Percentiles rank a stretch among this genome's conserved stretches.
Conservation (phyloP, 1,284 basidiomycete genomes). For the Inonotus obliquus region DNA sequence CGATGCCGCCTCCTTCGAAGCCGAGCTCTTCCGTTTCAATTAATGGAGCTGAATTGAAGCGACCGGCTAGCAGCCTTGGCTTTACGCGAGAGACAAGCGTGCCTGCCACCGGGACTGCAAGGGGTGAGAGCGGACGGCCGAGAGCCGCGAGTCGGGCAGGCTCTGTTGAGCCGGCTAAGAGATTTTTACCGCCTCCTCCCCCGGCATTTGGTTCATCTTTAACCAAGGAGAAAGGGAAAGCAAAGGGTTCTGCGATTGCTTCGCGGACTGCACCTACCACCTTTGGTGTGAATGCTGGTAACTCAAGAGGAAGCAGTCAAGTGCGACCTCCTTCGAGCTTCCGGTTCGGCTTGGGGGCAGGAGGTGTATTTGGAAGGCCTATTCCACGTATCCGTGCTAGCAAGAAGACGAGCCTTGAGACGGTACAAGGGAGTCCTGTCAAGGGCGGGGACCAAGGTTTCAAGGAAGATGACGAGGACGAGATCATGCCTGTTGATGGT, state of each 20-base stretch:
- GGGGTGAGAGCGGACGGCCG: neutral
- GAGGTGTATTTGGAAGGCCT: slow-evolving; percentile 8
- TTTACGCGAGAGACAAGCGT: slow-evolving; percentile 14
- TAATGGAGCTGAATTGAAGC: neutral
- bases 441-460: slow-evolving; percentile 37
- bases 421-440: slow-evolving; percentile 52
- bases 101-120: neutral
- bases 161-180: slow-evolving; percentile 2
- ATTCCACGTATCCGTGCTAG: slow-evolving; percentile 42
- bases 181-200: slow-evolving; percentile 11
- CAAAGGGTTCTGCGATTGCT: neutral
- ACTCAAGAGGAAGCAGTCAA: neutral
- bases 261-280: neutral
- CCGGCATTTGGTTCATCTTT: neutral
- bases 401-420: slow-evolving; percentile 58
- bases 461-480: slow-evolving; percentile 23
- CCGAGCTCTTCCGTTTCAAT: neutral
- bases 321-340: neutral
- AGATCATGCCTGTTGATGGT: slow-evolving; percentile 15
- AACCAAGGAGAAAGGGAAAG: slow-evolving; percentile 5
- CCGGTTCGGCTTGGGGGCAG: neutral
- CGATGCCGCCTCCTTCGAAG: slow-evolving; percentile 17
- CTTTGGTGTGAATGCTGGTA: neutral
- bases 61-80: slow-evolving; percentile 13
- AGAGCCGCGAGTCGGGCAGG: slow-evolving; percentile 9